phyloP scores from a whole-genome alignment of 495 filamentous ascomycete species.

The Penicillium arizonense region DNA sequence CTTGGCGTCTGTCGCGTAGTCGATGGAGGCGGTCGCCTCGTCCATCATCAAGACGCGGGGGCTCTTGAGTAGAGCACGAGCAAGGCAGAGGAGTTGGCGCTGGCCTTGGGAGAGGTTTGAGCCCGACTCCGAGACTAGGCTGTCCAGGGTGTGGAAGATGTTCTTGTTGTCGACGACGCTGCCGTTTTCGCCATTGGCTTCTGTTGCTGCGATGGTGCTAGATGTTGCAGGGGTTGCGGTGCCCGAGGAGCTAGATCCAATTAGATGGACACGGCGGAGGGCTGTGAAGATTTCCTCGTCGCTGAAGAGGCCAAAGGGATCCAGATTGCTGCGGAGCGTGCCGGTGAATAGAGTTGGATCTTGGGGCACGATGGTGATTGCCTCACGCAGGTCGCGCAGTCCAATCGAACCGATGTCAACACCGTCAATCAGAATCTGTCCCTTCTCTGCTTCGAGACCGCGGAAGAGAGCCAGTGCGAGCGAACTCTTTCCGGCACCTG shows the following conservation, averaged over 20 bases:
- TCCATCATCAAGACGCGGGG: slow-evolving; percentile 97
- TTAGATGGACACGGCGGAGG: slow-evolving; percentile 86
- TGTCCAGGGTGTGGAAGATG: slow-evolving; percentile 84
- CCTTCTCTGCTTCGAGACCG: slow-evolving; percentile 88
- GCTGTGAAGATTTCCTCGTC: slow-evolving; percentile 89
- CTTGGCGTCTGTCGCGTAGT: slow-evolving; percentile 92
- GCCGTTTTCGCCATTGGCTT: slow-evolving; percentile 43
- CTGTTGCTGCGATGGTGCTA: slow-evolving; percentile 27
- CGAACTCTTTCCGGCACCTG: slow-evolving; percentile 96
- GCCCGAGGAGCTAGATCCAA: slow-evolving; percentile 58
- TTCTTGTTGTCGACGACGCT: slow-evolving; percentile 75
- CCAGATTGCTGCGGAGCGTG: slow-evolving; percentile 91
- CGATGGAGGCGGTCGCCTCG: slow-evolving; percentile 96
- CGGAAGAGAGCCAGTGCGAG: slow-evolving; percentile 95
- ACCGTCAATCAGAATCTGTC: slow-evolving; percentile 86
- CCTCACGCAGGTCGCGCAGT: slow-evolving; percentile 84
- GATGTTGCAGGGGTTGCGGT: slow-evolving; percentile 42
- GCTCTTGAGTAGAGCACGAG: slow-evolving; percentile 86
- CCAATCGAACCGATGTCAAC: slow-evolving; percentile 88
- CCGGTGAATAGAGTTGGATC: slow-evolving; percentile 97
- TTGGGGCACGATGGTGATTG: slow-evolving; percentile 97
- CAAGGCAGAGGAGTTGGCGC: slow-evolving; percentile 91
- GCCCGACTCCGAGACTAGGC: slow-evolving; percentile 85
- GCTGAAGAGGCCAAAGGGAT: slow-evolving; percentile 88
- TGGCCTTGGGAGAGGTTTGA: slow-evolving; percentile 97